Evolutionary conservation across 2,329 filamentous ascomycete species (phyloP), one percentile per base, ranked within the genome.

Genomic region (Trichocomaceae sp.): DNA sequence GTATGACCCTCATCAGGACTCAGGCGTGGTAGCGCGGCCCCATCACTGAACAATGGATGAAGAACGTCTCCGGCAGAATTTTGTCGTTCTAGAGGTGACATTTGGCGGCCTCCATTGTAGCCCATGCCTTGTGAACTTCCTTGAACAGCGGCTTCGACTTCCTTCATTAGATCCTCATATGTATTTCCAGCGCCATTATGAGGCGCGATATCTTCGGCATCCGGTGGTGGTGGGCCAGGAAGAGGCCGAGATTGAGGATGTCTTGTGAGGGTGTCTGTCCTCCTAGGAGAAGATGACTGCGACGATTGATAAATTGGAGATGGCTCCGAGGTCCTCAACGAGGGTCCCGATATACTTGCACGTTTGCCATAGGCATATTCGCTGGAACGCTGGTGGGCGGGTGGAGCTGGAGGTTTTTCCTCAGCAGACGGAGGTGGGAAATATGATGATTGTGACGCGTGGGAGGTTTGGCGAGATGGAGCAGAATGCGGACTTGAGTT

Each of bases 241-340:
- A 84, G 71, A 33, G 83, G 82, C 22, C 83, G 73, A 8, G 79
- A 68, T 47, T 80, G 77, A 7, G 79, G 81, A 65, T 84, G 81
- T 52, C 80, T 77, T 20, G 75, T 78, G 7, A 79, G 62, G 0
- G 80, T 81, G 59, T 78, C 75, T 2, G 74, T 76, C 59, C 78
- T 73, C 54, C 77, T 73, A 15, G 78, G 78, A 1, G 75, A 76
- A 57, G 78, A 71, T 23, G 74, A 73, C 10, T 76, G 74, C 15
- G 76, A 73, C n/a, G 79, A 77, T 37, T 78, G 77, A 44, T 75
- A 74, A 10, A 80, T 76, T 4, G 80, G 79, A 1, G 70, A 69
- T 61, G 76, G 62, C 61, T 77, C 57, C 63, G 76, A 62, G 60
- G 73, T 66, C 13, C 67, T 69, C 20, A 70, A 63, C 12, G 65